These are phyloP conservation scores for Chaetomiaceae sp. DNA, from an alignment of 2,329 filamentous ascomycete genomes.

Conservation along the genomic window DNA sequence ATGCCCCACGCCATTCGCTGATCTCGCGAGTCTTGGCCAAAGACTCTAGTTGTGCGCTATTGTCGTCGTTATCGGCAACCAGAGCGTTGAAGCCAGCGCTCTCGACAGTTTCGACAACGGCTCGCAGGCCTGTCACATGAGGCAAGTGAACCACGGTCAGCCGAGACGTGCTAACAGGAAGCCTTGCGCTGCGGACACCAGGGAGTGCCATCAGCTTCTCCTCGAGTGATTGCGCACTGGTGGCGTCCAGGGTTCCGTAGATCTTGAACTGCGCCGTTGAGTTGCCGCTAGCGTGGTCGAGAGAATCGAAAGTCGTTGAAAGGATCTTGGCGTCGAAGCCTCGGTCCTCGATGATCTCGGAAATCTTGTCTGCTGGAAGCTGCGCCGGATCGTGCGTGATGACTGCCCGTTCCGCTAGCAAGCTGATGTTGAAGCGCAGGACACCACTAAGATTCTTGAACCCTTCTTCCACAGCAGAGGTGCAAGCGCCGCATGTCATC, in stretches of 20 bases:
- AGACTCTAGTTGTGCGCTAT: slow-evolving; percentile 93
- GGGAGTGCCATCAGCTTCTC: slow-evolving; percentile 57
- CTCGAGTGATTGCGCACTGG: slow-evolving; percentile 69
- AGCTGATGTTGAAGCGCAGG: slow-evolving; percentile 86
- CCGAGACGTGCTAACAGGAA: slow-evolving; percentile 70
- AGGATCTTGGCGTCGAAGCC: slow-evolving; percentile 85
- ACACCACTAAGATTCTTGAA: slow-evolving; percentile 75
- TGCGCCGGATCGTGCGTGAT: slow-evolving; percentile 74
- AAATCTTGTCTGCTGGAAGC: slow-evolving; percentile 68
- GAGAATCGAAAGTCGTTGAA: slow-evolving; percentile 62
- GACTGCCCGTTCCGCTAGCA: slow-evolving; percentile 87
- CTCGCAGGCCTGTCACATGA: slow-evolving; percentile 69
- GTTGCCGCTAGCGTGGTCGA: slow-evolving; percentile 50
- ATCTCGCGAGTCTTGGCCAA: slow-evolving; percentile 96
- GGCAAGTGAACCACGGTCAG: slow-evolving; percentile 71
- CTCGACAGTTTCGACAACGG: slow-evolving; percentile 78
- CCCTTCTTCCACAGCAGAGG: slow-evolving; percentile 80
- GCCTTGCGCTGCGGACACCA: slow-evolving; percentile 68
- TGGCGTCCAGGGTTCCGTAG: slow-evolving; percentile 71
- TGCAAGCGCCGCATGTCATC: slow-evolving; percentile 98
- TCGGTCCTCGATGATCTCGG: slow-evolving; percentile 79
- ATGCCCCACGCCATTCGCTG: slow-evolving; percentile 82
- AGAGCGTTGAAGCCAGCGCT: slow-evolving; percentile 81
- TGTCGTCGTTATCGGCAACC: slow-evolving; percentile 87
- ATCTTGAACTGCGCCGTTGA: slow-evolving; percentile 74